Conservation (phyloP, 352 stramenopile species). For the Pythium oligandrum region DNA sequence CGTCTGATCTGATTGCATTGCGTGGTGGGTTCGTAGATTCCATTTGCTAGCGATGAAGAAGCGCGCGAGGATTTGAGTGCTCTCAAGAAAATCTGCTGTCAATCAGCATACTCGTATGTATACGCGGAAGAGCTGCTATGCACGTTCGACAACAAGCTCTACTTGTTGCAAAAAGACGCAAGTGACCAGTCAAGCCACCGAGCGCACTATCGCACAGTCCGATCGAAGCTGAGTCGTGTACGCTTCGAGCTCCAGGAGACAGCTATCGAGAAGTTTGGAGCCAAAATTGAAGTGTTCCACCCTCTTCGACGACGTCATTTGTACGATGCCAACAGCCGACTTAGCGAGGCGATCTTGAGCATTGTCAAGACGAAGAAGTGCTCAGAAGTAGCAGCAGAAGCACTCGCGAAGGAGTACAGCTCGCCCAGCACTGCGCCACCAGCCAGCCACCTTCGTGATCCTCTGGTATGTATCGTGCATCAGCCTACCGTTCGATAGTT, state of each 20-base stretch:
- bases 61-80: constrained; percentile 61
- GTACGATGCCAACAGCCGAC: constrained; percentile 43
- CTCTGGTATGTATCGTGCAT: constrained; percentile 56
- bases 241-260: constrained; percentile 73
- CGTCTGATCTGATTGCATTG: too few species aligned
- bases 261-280: constrained; percentile 54
- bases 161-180: constrained; percentile 37
- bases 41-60: constrained; percentile 78
- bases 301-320: constrained; percentile 64
- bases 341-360: constrained; percentile 69
- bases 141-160: constrained; percentile 68
- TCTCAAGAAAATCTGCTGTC: constrained; percentile 80
- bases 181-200: constrained; percentile 23
- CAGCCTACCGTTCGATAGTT: neutral
- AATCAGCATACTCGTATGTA: constrained; percentile 81
- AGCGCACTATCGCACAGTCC: constrained; percentile 44
- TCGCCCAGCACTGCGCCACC: constrained; percentile 40
- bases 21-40: constrained; percentile 41
- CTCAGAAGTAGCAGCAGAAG: constrained; percentile 48
- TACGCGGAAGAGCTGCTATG: constrained; percentile 77
- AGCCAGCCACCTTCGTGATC: constrained; percentile 64
- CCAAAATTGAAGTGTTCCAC: constrained; percentile 68
- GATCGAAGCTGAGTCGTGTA: constrained; percentile 69
- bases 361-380: constrained; percentile 78
- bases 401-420: constrained; percentile 67